Percentiles rank a stretch among this genome's conserved stretches.
Evolutionary conservation across 2,329 filamentous ascomycete species (phyloP).

Genomic region (Fusarium sp.): DNA sequence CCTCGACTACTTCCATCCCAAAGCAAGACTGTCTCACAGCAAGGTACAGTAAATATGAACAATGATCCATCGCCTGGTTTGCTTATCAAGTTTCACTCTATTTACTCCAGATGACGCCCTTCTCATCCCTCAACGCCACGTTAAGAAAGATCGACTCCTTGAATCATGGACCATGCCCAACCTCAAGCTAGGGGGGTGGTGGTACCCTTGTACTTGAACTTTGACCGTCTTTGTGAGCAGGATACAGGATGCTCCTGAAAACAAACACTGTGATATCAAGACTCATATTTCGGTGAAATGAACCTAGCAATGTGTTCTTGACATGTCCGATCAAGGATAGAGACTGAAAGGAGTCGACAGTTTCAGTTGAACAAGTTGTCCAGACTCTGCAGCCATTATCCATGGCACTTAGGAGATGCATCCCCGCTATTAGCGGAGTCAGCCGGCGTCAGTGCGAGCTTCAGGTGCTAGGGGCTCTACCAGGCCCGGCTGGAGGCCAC

Average conservation of each 20-base stretch:
- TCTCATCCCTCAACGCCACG: constrained; percentile 35
- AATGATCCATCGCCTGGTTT: constrained; percentile 5
- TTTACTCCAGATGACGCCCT: constrained; percentile 29
- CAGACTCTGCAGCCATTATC: constrained; percentile 27
- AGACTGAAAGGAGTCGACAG: constrained; percentile 7
- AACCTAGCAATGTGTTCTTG: neutral
- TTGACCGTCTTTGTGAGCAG: neutral
- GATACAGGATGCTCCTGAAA: constrained; percentile 1
- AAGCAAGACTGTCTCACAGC: constrained; percentile 1
- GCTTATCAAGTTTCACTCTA: constrained; percentile 14
- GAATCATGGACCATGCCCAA: constrained; percentile 36
- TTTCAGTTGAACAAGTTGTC: constrained; percentile 27
- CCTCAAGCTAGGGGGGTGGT: constrained; percentile 26
- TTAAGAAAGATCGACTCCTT: constrained; percentile 34
- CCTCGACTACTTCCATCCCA: neutral
- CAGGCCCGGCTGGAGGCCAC: constrained; percentile 32
- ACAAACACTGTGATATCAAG: neutral
- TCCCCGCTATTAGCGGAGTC: constrained; percentile 40
- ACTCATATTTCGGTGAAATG: neutral
- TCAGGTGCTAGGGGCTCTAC: constrained; percentile 33
- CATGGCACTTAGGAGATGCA: constrained; percentile 31
- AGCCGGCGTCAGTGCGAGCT: constrained; percentile 40
- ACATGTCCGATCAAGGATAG: neutral
- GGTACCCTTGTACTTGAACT: constrained; percentile 31
- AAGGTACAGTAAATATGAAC: neutral